Evolutionary conservation across 805 yeast genomes (phyloP), one percentile per base, ranked within the genome.

Genomic region (Yamadazyma sp.): DNA sequence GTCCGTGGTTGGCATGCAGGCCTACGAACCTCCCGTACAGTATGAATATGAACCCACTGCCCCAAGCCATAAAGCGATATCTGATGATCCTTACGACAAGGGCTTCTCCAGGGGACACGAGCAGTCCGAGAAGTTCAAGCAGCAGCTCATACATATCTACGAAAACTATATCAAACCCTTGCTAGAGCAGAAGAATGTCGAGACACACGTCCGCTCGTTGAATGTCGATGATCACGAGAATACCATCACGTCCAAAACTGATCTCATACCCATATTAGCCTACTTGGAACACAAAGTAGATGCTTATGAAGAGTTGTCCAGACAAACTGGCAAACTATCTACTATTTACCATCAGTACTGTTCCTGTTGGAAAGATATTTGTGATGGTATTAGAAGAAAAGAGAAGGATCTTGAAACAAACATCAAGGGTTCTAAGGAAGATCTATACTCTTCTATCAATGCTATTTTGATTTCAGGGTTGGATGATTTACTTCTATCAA

Each of bases 51-150:
- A 26, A 13, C 25, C 15, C 4, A 12, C 26, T 10, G 19, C 17
- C 12, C 3, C 25, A 20, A n/a, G 17, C 13, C 10, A 32, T 15
- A n/a, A 16, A 10, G 11, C 8, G 11, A n/a, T 17, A 19, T 8
- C 12, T 17, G 41, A 52, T 31, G 60, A 50, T n/a, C 58, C 72
- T 1, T 68, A 55, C 37, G 61, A 62, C 17, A 49, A 47, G 29
- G 74, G 74, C 5, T 67, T 49, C 36, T 55, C 50, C 6, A 54
- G 47, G 28, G 74, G 73, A 0, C 40, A 60, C 3, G 43, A 56
- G 21, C 61, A 54, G 44, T 54, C 68, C 5, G 48, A 38, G 4
- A 40, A 40, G 4, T 42, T 64, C 11, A 59, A 52, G 29, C 36
- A 13, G 3, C 48, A 48, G 24, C 28, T 57, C 18, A 22, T 30